phyloP scores from a whole-genome alignment of 2,329 filamentous ascomycete species.

The Cladorrhinum sp. region DNA sequence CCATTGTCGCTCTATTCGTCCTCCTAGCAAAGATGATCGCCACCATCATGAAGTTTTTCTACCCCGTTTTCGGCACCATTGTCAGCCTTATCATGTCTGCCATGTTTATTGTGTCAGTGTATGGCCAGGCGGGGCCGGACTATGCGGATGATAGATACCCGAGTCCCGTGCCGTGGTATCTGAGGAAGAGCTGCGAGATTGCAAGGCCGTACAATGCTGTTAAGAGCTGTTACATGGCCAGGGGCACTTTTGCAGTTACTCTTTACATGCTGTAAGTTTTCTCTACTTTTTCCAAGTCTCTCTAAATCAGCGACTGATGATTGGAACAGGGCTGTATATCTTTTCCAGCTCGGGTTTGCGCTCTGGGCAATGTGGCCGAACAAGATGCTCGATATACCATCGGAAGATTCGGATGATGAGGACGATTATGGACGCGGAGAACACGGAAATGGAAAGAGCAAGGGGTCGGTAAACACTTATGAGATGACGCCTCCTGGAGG shows the following conservation, averaged over 20 bases:
- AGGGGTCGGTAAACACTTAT: constrained; percentile 34
- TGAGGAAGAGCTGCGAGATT: constrained; percentile 65
- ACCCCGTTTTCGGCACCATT: constrained; percentile 60
- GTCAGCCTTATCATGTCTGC: constrained; percentile 56
- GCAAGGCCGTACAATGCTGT: constrained; percentile 53
- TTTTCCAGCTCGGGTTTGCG: constrained; percentile 56
- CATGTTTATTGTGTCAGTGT: constrained; percentile 64
- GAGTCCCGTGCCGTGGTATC: constrained; percentile 69
- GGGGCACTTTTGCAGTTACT: constrained; percentile 62
- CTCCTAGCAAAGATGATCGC: constrained; percentile 67
- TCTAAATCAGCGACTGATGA: too few relatives aligned
- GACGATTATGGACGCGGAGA: constrained; percentile 34
- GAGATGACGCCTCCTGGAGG: constrained; percentile 50
- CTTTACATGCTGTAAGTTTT: constrained; percentile 64
- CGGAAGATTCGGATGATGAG: constrained; percentile 42
- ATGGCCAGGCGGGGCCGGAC: constrained; percentile 72
- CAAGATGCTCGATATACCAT: constrained; percentile 47
- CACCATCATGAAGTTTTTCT: constrained; percentile 69
- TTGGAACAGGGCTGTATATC: constrained; percentile 58
- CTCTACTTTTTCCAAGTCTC: not conserved
- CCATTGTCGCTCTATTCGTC: constrained; percentile 72
- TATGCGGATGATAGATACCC: constrained; percentile 62
- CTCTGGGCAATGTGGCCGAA: constrained; percentile 59
- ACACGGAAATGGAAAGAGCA: constrained; percentile 30
- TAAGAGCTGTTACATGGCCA: constrained; percentile 64